These are phyloP conservation scores for Vitis amurensis DNA, from an alignment of 164 flowering plant species.

Conservation along the genomic window DNA sequence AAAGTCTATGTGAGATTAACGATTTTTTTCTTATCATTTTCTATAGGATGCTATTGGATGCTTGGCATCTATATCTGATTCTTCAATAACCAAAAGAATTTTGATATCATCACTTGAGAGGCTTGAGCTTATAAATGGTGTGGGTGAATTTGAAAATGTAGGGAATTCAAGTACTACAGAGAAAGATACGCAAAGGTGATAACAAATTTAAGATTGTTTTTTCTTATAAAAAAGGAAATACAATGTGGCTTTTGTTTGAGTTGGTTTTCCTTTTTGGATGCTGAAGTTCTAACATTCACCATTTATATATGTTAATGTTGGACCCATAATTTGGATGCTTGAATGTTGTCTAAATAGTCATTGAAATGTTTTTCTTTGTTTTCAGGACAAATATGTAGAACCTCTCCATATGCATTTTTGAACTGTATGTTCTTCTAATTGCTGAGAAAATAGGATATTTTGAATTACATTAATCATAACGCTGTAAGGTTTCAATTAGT, in stretches of 20 bases:
- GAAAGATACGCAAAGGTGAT: slow-evolving; percentile 43
- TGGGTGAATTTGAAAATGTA: slow-evolving; percentile 28
- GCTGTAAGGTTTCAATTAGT: no score
- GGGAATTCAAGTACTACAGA: slow-evolving; percentile 10
- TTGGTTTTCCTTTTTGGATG: background rate
- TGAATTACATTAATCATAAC: no score
- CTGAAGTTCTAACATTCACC: background rate
- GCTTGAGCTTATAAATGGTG: slow-evolving; percentile 27
- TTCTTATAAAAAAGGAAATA: background rate
- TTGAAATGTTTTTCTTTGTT: background rate
- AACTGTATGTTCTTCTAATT: background rate
- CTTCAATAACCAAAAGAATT: slow-evolving; percentile 54
- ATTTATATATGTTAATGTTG: background rate
- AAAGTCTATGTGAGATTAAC: background rate
- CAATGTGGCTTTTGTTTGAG: background rate
- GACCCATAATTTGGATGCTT: background rate
- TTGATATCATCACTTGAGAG: slow-evolving; percentile 51
- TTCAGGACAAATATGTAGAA: background rate
- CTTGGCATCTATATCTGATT: slow-evolving; percentile 69
- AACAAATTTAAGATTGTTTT: background rate
- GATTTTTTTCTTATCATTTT: background rate
- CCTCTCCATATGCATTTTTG: no score
- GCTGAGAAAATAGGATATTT: background rate
- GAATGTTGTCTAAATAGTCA: background rate
- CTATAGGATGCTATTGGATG: slow-evolving; percentile 74